Evolutionary conservation across 345 rosid genomes (phyloP).

Genomic region (Rhodamnia argentea): DNA sequence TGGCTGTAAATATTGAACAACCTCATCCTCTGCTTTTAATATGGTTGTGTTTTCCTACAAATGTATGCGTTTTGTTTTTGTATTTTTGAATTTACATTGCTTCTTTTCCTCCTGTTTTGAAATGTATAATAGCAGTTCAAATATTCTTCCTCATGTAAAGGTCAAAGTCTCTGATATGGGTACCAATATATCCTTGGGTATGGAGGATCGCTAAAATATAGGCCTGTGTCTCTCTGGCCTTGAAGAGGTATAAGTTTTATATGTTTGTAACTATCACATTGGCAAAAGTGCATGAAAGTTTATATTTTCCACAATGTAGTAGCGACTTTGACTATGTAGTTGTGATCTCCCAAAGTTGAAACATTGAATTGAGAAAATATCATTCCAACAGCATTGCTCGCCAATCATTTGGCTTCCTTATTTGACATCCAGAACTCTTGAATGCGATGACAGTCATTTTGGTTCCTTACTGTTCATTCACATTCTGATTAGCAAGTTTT

Average conservation of each 20-base stretch:
- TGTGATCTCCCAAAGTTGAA: neutral
- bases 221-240: neutral
- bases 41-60: too few relatives aligned
- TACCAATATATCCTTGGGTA: constrained; percentile 2
- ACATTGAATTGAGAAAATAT: neutral
- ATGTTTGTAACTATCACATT: neutral
- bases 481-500: neutral
- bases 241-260: neutral
- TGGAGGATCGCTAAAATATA: neutral
- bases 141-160: too few relatives aligned
- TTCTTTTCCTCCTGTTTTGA: too few relatives aligned
- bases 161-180: constrained; percentile 34
- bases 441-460: neutral
- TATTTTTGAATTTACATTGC: too few relatives aligned
- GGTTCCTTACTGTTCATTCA: neutral
- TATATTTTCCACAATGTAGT: neutral
- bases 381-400: neutral
- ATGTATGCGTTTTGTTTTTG: too few relatives aligned
- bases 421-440: neutral
- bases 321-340: neutral
- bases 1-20: too few relatives aligned
- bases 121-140: too few relatives aligned
- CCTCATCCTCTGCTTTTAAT: too few relatives aligned
- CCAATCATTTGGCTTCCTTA: neutral
- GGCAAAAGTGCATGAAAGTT: neutral